phyloP scores from a whole-genome alignment of 2,329 filamentous ascomycete genomes.

The Drechmeria coniospora region DNA sequence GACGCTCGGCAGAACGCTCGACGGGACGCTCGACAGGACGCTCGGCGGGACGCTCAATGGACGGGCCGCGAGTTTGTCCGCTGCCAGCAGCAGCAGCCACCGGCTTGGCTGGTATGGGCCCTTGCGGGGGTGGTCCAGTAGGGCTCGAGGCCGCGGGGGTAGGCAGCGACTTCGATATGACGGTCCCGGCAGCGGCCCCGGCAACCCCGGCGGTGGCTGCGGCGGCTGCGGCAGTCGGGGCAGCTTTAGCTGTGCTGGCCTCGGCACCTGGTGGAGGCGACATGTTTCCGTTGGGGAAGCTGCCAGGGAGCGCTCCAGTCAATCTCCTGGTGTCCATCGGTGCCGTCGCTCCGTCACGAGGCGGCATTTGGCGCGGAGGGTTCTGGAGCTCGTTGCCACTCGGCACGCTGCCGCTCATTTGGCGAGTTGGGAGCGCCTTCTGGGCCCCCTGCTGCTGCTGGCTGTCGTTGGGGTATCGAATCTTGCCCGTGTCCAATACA shows the following conservation, averaged over 20 bases:
- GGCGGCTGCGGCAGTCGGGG: slow-evolving; percentile 20
- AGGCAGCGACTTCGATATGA: slow-evolving; percentile 21
- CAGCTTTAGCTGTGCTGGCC: slow-evolving; percentile 15
- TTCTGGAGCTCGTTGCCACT: slow-evolving; percentile 22
- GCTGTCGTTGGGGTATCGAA: slow-evolving; percentile 79
- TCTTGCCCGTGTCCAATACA: slow-evolving; percentile 87
- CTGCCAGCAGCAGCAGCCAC: slow-evolving; percentile 22
- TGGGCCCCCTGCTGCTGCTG: too few relatives aligned
- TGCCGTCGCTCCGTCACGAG: slow-evolving; percentile 37
- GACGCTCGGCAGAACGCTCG: background rate
- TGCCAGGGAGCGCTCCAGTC: slow-evolving; percentile 20
- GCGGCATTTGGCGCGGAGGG: slow-evolving; percentile 20
- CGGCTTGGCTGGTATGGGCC: slow-evolving; percentile 34
- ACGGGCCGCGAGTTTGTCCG: slow-evolving; percentile 32
- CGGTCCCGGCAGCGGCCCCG: slow-evolving; percentile 18
- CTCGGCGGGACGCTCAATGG: slow-evolving; percentile 22
- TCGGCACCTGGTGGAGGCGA: slow-evolving; percentile 24
- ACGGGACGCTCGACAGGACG: background rate
- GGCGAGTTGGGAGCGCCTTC: too few relatives aligned
- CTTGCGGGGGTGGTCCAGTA: slow-evolving; percentile 38
- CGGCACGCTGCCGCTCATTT: slow-evolving; percentile 26
- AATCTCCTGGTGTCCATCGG: slow-evolving; percentile 33
- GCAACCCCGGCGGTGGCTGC: slow-evolving; percentile 14
- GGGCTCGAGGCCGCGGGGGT: slow-evolving; percentile 17
- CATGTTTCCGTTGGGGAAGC: slow-evolving; percentile 25